Base-by-base conservation (phyloP, 2,329 filamentous ascomycete genomes). In the Trichoderma sp. region DNA sequence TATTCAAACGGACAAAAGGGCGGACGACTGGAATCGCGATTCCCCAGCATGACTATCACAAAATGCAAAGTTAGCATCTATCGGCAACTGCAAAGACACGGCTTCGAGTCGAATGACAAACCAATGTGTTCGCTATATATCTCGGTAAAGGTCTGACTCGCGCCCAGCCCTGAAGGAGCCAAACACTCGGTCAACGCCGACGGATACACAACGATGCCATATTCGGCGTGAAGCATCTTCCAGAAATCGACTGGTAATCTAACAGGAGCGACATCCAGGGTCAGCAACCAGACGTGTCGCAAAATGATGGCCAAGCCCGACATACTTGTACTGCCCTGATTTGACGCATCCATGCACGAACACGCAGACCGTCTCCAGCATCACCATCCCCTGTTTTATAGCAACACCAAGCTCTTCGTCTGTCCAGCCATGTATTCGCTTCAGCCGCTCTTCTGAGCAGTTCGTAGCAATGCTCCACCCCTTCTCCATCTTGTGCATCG, bases 201-300 rank as follows among this genome's bases (percentile, higher is more conserved):
- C 3, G 79, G 79, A 63, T 80, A 80, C 25, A 80, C 76, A n/a
- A 80, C 71, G 52, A 80, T 80, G 45, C 79, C 79, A 32, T 79
- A 80, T 59, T 80, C 78, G 7, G 73, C 68, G 37, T 80, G 77
- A 15, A 80, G 72, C 8, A 80, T 72, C 29, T 75, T 71, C 79
- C 79, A 80, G 61, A 80, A 80, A 61, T 78, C 77, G 2, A 74
- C 70, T 12, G 79, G 79, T 15, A 80, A 69, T 37, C 79, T 80
- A 53, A 8, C 3, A 5, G 39, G n/a, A 9, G 10, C 37, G n/a
- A 22, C 15, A 39, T 9, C 27, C n/a, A 22, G 15, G 27, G 13
- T 67, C 50, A 67, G 63, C 13, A 39, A 58, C 57, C 35, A 50
- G 6, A 9, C 17, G 17, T 9, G 8, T 4, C 6, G 50, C 15